Base-by-base conservation (phyloP, 179 eudicot species). In the Spergularia azorica region DNA sequence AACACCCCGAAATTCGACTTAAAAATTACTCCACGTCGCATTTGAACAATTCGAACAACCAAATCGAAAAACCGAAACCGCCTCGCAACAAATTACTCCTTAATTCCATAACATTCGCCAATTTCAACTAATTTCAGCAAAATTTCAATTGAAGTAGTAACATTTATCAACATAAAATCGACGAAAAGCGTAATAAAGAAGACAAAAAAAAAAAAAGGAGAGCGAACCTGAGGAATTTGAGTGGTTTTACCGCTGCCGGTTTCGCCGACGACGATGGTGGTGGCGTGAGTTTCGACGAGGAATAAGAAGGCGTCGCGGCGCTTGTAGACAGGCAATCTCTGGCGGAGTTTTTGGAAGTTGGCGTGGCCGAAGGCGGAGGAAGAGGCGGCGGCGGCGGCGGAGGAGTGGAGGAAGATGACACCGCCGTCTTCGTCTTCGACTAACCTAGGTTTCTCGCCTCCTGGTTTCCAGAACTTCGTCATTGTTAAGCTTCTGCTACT, bases 161-260 rank as follows among this genome's bases (percentile, higher is more conserved):
- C 50, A 46, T 0, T 46, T 46, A 0, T 2, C 50, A 9, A 46
- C 8, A 6, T 2, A 46, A 46, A 46, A 36, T 15, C 14, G 11
- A 65, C 10, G 9, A 8, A 14, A 65, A 65, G 16, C 36, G 17
- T 21, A 64, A 65, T 17, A 36, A 43, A 57, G 51, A 75, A 57
- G 2, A 71, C 9, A 0, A 5, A 54, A 14, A 21, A 55, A 11
- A 56, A 8, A 15, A 51, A 13, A 26, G 58, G 55, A 21, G 17
- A 12, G 48, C 9, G 38, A 71, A 89, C 98, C 93, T 91, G 98
- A 77, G 99, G 99, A 63, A 95, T 93, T 79, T 95, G 99, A 71
- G 99, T 95, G 60, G 97, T 95, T 82, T 93, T 95, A n/a, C 97
- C 97, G 67, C 97, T 91, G 11, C 99, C 97, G 4, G 97, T 93